These are phyloP conservation scores for Royoungia palumana DNA, from an alignment of 768 basidiomycete species.

Conservation along the genomic window DNA sequence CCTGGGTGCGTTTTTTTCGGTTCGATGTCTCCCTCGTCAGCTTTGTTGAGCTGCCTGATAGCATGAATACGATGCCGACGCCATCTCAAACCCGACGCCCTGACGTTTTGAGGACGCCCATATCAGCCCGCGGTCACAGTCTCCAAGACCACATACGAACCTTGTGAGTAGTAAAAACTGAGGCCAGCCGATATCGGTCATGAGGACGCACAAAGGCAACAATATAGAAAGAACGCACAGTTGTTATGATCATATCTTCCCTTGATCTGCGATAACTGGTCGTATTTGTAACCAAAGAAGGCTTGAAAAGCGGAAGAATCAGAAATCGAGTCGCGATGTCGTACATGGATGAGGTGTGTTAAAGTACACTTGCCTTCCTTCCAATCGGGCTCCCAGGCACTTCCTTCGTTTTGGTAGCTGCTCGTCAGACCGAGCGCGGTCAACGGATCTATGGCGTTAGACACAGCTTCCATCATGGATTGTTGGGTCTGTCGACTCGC, in stretches of 20 bases:
- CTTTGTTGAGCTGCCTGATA: too few relatives aligned
- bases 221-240: slow-evolving; percentile 1
- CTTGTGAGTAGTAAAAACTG: too few relatives aligned
- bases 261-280: slow-evolving; percentile 14
- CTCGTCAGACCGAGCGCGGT: slow-evolving; percentile 12
- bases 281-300: slow-evolving; percentile 23
- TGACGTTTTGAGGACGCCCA: too few relatives aligned
- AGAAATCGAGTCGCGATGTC: not conserved
- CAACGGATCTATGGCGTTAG: slow-evolving; percentile 10
- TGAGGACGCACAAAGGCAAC: too few relatives aligned
- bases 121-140: too few relatives aligned
- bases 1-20: too few relatives aligned
- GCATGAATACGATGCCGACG: too few relatives aligned
- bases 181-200: too few relatives aligned
- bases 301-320: not conserved
- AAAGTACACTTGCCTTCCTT: slow-evolving; percentile 9
- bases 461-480: slow-evolving; percentile 5
- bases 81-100: too few relatives aligned
- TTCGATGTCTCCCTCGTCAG: too few relatives aligned
- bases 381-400: slow-evolving; percentile 18
- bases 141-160: too few relatives aligned
- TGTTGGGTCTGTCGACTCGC: not conserved
- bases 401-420: slow-evolving; percentile 25
- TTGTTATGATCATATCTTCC: slow-evolving; percentile 22
- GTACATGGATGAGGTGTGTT: too few relatives aligned